A percentile compares a stretch with the other conserved stretches of the same genome.
Conservation (phyloP, 306 rosid species). For the Dryas alaskensis region DNA sequence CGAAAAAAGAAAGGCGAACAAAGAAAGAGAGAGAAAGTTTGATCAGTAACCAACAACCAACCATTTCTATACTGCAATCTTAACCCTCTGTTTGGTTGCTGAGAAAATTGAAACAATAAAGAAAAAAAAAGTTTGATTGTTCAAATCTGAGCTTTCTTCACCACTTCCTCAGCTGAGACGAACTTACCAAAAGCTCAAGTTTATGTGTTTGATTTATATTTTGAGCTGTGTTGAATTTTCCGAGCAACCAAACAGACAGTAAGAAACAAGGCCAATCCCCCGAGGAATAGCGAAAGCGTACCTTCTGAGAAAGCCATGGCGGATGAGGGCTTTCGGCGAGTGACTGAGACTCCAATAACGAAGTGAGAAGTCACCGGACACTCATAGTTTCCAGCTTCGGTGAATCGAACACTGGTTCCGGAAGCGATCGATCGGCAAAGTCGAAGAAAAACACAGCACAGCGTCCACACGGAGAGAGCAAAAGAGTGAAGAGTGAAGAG, state of each 20-base stretch:
- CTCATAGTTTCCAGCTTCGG: slow-evolving; percentile 36
- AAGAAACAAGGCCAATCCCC: not conserved
- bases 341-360: not conserved
- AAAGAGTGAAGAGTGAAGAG: not conserved
- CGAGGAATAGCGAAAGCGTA: slow-evolving; percentile 10
- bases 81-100: slow-evolving; percentile 54
- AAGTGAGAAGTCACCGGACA: slow-evolving; percentile 25
- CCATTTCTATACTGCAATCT: slow-evolving; percentile 17
- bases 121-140: not conserved
- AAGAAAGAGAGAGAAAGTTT: slow-evolving; percentile 40
- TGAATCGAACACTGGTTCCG: slow-evolving; percentile 7
- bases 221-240: not conserved
- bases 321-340: slow-evolving; percentile 10
- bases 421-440: slow-evolving; percentile 26
- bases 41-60: slow-evolving; percentile 47
- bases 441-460: not conserved
- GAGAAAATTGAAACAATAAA: slow-evolving; percentile 37
- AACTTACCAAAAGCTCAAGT: slow-evolving; percentile 6
- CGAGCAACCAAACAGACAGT: slow-evolving; percentile 51
- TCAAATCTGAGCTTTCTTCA: slow-evolving; percentile 4
- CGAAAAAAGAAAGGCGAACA: slow-evolving; percentile 12
- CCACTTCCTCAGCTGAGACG: slow-evolving; percentile 18
- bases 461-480: not conserved
- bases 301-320: slow-evolving; percentile 48
- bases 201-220: no score